Base-by-base conservation (phyloP, 2,329 filamentous ascomycete genomes). In the Tympanopsis confertula region DNA sequence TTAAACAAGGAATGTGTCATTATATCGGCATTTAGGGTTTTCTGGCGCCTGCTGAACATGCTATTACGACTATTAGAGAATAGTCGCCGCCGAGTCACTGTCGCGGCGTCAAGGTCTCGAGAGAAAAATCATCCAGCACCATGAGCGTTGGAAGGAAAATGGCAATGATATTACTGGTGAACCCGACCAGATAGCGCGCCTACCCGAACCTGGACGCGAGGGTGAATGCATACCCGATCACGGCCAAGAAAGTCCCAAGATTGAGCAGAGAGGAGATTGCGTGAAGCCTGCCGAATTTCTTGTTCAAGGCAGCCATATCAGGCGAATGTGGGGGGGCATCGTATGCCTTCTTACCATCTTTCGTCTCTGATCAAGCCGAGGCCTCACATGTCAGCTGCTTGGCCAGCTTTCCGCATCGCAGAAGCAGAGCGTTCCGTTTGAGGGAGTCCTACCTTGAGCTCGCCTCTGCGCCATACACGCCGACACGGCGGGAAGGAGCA, bases 321-420 rank as follows among this genome's bases (percentile, higher is more conserved):
- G 79, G 69, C 4, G 83, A 91, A 51, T 94, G 85, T 28, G 86
- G 84, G 1, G 78, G 71, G 38, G 74, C 64, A 45, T 94, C 86
- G 51, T 82, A 84, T 58, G 79, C 85, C 55, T 82, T 84, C 70
- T 94, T 95, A 39, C 86, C 86, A 54, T 95, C 89, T 50, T 81
- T 78, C 43, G 82, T 86, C 67, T 89, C 88, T 78, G 42, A 32
- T 39, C 7, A 35, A 19, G 36, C 28, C 19, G 39, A 13, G 39
- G 35, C 20, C 18, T 26, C 33, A 13, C 19, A 39, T 14, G 17
- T 19, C 20, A 13, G 18, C 26, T 12, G 33, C 32, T 29, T 3
- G 13, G 36, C 33, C 19, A 29, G 14, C 28, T 13, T 20, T 43
- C 17, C 35, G 35, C 13, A 19, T 28, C 39, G 35, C n/a, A 3